phyloP scores from a whole-genome alignment of 2,329 filamentous ascomycete species.

The Corniculantispora saksenae region DNA sequence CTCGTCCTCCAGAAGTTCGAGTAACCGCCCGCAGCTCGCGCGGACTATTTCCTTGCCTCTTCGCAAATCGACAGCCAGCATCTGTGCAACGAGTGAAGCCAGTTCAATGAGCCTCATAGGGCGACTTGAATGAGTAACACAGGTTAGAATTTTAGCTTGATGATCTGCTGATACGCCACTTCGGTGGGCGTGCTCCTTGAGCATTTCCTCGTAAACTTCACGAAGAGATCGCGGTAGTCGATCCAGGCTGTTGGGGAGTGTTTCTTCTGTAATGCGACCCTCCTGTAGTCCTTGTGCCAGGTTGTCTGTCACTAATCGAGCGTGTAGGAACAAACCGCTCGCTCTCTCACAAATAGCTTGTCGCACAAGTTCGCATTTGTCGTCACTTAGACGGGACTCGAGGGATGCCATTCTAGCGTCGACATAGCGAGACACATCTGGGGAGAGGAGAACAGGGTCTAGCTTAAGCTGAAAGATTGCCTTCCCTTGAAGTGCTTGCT shows the following conservation, averaged over 20 bases:
- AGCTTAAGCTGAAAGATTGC: constrained; percentile 11
- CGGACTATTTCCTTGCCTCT: constrained; percentile 37
- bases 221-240: constrained; percentile 7
- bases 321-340: constrained; percentile 17
- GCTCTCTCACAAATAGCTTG: constrained; percentile 10
- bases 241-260: constrained; percentile 21
- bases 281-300: constrained; percentile 11
- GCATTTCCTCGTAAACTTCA: constrained; percentile 27
- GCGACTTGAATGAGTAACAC: constrained; percentile 40
- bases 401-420: constrained; percentile 12
- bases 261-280: constrained; percentile 12
- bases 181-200: constrained; percentile 25
- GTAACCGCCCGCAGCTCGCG: constrained; percentile 40
- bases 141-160: constrained; percentile 39
- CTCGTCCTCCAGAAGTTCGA: constrained; percentile 47
- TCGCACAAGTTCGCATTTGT: not conserved
- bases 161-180: constrained; percentile 29
- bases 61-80: constrained; percentile 16
- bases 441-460: constrained; percentile 10
- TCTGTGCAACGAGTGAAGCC: constrained; percentile 26
- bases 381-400: constrained; percentile 3
- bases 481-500: not conserved
- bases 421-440: constrained; percentile 14
- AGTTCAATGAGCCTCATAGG: constrained; percentile 43
- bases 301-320: constrained; percentile 15